Base-by-base conservation (phyloP, 805 yeast species). In the Ogataea wickerhamii region DNA sequence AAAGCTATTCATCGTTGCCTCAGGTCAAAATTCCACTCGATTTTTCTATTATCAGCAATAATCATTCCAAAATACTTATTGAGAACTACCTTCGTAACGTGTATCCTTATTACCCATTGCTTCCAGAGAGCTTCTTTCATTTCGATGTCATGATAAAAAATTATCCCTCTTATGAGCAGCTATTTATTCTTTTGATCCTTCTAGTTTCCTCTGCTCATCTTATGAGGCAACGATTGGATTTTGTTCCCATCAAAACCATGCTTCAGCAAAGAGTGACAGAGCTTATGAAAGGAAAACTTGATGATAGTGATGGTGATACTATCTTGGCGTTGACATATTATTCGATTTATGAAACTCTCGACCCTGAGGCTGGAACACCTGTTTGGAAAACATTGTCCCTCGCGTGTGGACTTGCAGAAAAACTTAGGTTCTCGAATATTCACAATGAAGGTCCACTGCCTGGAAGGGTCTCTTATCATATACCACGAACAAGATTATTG, bases 141-240 rank as follows among this genome's bases (percentile, higher is more conserved):
- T 41, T 38, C 28, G 48, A 45, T 22, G 22, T 47, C 13, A 40
- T 44, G 47, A 32, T 49, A 5, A 39, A 41, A 29, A 45, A 44
- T 27, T 47, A 49, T 27, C 43, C 39, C 3, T 34, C 46, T 3
- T 17, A 29, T 10, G 45, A 51, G 28, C 42, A 40, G 35, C 16
- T 49, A 3, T 51, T 45, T 26, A 27, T 48, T 4, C 30, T 49
- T 4, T 34, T 49, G 33, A 42, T 48, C 1, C 34, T 49, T 6
- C 32, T 49, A 7, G 42, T 49, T 2, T 49, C 53, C 2, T 38
- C 55, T 1, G 51, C 53, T 3, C 53, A 49, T 19, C 37, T 51
- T 18, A 43, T 43, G 51, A 27, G 54, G 18, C 30, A 27, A 26
- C 16, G 42, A 5, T 24, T 34, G 1, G 53, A 50, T 17, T 50